Conservation (phyloP, 805 yeast genomes). For the Wickerhamomyces xylosicus region DNA sequence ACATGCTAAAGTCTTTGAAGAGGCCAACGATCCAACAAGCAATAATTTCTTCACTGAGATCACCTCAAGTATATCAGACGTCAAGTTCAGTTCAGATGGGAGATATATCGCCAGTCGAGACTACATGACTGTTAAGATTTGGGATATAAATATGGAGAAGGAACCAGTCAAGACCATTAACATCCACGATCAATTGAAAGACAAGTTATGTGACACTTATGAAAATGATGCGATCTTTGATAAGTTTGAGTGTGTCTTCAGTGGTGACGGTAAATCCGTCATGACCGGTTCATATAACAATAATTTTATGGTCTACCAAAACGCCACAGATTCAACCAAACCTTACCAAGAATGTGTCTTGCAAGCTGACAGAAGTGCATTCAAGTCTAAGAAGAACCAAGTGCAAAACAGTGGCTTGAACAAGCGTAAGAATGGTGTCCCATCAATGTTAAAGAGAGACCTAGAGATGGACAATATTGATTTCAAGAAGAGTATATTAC, state of each 20-base stretch:
- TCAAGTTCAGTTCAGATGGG: slow-evolving; percentile 85
- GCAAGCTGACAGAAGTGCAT: slow-evolving; percentile 97
- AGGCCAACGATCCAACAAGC: slow-evolving; percentile 81
- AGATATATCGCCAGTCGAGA: slow-evolving; percentile 94
- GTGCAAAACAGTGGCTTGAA: slow-evolving; percentile 16
- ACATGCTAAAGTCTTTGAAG: slow-evolving; percentile 83
- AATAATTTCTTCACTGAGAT: slow-evolving; percentile 97
- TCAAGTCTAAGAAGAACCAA: slow-evolving; percentile 63
- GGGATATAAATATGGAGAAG: slow-evolving; percentile 97
- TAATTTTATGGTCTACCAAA: slow-evolving; percentile 93
- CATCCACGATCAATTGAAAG: slow-evolving; percentile 91
- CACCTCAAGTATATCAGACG: slow-evolving; percentile 89
- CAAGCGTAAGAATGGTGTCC: slow-evolving; percentile 24
- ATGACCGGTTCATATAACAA: slow-evolving; percentile 98
- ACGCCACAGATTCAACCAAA: slow-evolving; percentile 39
- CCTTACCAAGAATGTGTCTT: slow-evolving; percentile 53
- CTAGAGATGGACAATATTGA: slow-evolving; percentile 58
- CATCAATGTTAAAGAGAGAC: slow-evolving; percentile 33
- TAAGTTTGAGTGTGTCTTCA: slow-evolving; percentile 92
- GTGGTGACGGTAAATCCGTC: slow-evolving; percentile 84
- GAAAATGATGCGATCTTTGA: slow-evolving; percentile 98
- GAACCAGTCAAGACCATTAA: slow-evolving; percentile 91
- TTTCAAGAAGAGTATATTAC: slow-evolving; percentile 88
- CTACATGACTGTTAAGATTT: slow-evolving; percentile 92
- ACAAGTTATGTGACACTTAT: slow-evolving; percentile 90